Percentiles rank a stretch among this genome's conserved stretches.
These are phyloP conservation scores for Nakataea oryzae DNA, from an alignment of 2,329 filamentous ascomycete species.

Conservation along the genomic window DNA sequence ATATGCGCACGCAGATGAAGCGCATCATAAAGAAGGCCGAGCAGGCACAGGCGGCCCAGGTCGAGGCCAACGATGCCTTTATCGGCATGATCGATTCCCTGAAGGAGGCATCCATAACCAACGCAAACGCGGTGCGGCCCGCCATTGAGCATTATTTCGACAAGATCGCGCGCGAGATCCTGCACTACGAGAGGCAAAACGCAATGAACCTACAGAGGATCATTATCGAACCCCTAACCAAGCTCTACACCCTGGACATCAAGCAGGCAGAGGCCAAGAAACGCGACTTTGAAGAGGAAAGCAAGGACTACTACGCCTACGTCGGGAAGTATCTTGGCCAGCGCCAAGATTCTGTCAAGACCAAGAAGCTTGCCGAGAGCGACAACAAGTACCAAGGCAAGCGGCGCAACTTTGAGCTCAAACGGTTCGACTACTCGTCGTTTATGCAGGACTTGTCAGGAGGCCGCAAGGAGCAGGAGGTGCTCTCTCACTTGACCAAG, in stretches of 20 bases:
- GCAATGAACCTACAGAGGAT: conserved; percentile 76
- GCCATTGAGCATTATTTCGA: conserved; percentile 97
- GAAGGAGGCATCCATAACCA: conserved; percentile 78
- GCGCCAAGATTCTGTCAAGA: conserved; percentile 87
- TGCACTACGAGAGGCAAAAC: conserved; percentile 79
- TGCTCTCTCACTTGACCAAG: conserved; percentile 85
- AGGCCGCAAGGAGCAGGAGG: conserved; percentile 95
- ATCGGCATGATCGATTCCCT: conserved; percentile 75
- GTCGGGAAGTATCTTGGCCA: conserved; percentile 94
- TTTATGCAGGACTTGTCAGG: conserved; percentile 99
- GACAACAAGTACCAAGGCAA: conserved; percentile 95
- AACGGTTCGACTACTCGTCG: conserved; percentile 95
- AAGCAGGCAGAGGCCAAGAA: conserved; percentile 96
- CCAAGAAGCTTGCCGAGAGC: conserved; percentile 91
- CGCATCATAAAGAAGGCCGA: conserved; percentile 93
- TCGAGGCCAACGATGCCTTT: conserved; percentile 77
- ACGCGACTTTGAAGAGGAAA: conserved; percentile 97
- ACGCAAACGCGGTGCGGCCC: conserved; percentile 92
- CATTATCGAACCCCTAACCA: conserved; percentile 88
- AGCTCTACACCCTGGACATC: conserved; percentile 90
- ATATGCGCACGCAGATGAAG: conserved; percentile 90
- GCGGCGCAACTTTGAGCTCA: conserved; percentile 88
- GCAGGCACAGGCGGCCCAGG: conserved; percentile 69
- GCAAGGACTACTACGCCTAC: conserved; percentile 95
- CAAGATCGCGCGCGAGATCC: conserved; percentile 85